Conservation (phyloP, 2,329 filamentous ascomycete species). For the Monilinia fructigena region DNA sequence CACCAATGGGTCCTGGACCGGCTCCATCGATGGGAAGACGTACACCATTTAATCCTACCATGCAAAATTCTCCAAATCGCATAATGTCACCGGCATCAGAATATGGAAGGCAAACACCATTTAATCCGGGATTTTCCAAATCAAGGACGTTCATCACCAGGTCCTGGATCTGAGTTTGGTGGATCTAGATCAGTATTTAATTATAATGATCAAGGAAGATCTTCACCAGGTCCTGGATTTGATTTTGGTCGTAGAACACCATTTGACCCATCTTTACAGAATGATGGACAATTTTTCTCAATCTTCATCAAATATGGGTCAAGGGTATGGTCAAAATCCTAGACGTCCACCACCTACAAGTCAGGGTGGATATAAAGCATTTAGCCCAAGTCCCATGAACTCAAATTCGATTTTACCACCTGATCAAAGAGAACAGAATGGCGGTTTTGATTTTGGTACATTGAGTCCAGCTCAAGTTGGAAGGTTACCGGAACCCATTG, state of each 20-base stretch:
- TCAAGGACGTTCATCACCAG: slow-evolving; percentile 8
- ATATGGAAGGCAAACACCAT: slow-evolving; percentile 10
- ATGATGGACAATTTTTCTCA: background rate
- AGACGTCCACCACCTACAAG: background rate
- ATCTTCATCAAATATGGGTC: background rate
- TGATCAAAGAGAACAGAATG: background rate
- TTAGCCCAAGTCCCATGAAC: background rate
- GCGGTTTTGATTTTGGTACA: background rate
- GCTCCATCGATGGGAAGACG: slow-evolving; percentile 34
- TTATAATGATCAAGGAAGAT: slow-evolving; percentile 7
- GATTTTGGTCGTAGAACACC: slow-evolving; percentile 5
- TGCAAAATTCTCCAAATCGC: slow-evolving; percentile 18
- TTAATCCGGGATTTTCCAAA: background rate
- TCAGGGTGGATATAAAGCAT: background rate
- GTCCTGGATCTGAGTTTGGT: background rate
- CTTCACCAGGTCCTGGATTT: background rate
- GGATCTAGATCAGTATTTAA: slow-evolving; percentile 4
- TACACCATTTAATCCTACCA: slow-evolving; percentile 33
- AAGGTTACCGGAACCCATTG: slow-evolving; percentile 8
- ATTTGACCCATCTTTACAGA: slow-evolving; percentile 16
- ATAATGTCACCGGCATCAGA: slow-evolving; percentile 9
- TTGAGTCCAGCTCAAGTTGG: background rate
- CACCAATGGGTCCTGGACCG: slow-evolving; percentile 30
- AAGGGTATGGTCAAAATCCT: slow-evolving; percentile 3
- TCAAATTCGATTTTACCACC: background rate